Evolutionary conservation across 345 rosid genomes (phyloP).

Genomic region (Citrus glauca): DNA sequence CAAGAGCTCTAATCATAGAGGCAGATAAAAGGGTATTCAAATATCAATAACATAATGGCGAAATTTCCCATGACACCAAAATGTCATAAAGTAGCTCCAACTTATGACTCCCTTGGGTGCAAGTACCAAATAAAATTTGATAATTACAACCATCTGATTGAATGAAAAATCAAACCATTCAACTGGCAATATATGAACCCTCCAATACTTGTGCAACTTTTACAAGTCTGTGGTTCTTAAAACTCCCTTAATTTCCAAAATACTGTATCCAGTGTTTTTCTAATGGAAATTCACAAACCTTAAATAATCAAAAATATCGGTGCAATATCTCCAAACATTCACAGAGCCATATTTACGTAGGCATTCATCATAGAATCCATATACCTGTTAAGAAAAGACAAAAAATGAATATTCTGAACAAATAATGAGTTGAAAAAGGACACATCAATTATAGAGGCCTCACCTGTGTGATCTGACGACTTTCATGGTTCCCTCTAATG

Average conservation of each 20-base stretch:
- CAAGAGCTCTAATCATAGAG: not conserved
- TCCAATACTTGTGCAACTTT: not conserved
- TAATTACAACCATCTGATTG: not conserved
- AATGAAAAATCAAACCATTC: not conserved
- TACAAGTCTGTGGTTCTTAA: not conserved
- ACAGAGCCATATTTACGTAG: constrained; percentile 91
- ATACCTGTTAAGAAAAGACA: constrained; percentile 53
- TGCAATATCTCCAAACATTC: constrained; percentile 99
- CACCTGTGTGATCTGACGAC: constrained; percentile 99
- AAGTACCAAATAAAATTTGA: not conserved
- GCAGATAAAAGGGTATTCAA: not conserved
- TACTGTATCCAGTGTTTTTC: not conserved
- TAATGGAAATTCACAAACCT: constrained; percentile 45
- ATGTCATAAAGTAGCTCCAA: not conserved
- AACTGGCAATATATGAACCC: not conserved
- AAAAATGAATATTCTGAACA: constrained; percentile 12
- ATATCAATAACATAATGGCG: not conserved
- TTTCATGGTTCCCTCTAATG: constrained; percentile 94
- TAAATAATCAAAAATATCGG: constrained; percentile 90
- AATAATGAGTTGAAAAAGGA: constrained; percentile 7
- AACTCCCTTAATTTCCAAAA: constrained; percentile 1
- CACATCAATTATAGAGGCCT: constrained; percentile 10
- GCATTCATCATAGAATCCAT: constrained; percentile 98
- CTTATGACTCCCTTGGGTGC: too few relatives aligned
- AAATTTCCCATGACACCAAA: not conserved